Evolutionary conservation across 495 filamentous ascomycete species (phyloP), one percentile per base, ranked within the genome.

Genomic region (Aspergillus panamensis): DNA sequence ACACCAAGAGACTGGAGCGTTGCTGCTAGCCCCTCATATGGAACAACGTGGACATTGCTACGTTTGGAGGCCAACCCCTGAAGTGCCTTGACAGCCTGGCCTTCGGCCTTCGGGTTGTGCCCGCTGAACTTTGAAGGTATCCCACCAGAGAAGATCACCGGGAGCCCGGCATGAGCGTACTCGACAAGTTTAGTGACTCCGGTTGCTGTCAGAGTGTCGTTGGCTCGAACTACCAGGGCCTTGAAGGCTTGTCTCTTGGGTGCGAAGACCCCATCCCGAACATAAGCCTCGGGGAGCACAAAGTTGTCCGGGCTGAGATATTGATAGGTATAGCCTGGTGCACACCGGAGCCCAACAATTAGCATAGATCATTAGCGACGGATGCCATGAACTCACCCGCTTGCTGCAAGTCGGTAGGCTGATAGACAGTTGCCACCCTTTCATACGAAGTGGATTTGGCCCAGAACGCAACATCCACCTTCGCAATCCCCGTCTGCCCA

Each of bases 281-380:
- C 53, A 21, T 56, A 25, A 20, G 53, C 53, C 6, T n/a, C n/a
- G 2, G 53, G 32, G 5, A 56, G 53, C 10, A 33, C n/a, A 30
- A 48, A 56, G 53, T 56, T 56, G 29, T 56, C 53, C 13, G 53
- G 53, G 43, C 53, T 56, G n/a, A 56, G 42, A 45, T 56, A 56
- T 32, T 56, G 42, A 17, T 56, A 56, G 7, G 53, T 56, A 25
- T 48, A 48, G 6, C 53, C 53, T 56, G 13, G 3, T 21, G 21
- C 1, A 42, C 33, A 42, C 19, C 12, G 16, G 42, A 1, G 40
- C 37, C 35, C 17, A 17, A 17, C 8, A 8, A 44, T 16, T 7
- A 40, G 10, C 1, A 1, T 42, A 25, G n/a, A 44, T 44, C 14
- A 44, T n/a, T 44, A 3, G 13, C 4, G 42, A 44, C 42, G 10